These are phyloP conservation scores for Metarhizium rileyi DNA, from an alignment of 2,329 filamentous ascomycete genomes.

Conservation along the genomic window DNA sequence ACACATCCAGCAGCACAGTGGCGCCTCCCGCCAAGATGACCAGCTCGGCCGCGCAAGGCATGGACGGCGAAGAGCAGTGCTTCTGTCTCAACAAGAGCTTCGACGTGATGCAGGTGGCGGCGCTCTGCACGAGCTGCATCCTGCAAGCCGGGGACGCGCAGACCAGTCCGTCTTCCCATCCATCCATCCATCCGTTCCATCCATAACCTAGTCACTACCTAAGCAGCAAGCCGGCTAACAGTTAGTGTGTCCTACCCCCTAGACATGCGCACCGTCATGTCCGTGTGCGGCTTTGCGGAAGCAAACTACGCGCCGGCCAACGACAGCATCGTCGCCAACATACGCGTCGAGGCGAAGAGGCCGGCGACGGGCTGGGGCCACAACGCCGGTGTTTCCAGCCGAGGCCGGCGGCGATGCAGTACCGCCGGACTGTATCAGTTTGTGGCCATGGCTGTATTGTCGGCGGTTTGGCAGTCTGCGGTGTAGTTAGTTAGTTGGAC, in stretches of 20 bases:
- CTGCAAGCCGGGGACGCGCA: constrained; percentile 18
- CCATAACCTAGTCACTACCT: background rate
- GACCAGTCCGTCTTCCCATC: constrained; percentile 20
- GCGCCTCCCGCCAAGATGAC: no score
- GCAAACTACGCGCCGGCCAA: constrained; percentile 19
- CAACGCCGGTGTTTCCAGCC: constrained; percentile 3
- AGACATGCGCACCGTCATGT: constrained; percentile 29
- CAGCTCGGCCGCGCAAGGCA: background rate
- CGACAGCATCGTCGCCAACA: constrained; percentile 22
- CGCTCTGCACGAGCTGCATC: constrained; percentile 30
- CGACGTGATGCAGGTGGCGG: constrained; percentile 27
- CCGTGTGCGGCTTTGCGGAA: constrained; percentile 23
- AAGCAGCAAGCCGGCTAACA: no score
- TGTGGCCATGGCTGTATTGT: no score
- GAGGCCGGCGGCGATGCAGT: background rate
- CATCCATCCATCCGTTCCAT: background rate
- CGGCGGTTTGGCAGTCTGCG: no score
- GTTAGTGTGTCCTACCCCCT: background rate
- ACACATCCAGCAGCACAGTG: no score
- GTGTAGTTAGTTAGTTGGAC: no score
- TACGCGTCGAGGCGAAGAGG: constrained; percentile 24
- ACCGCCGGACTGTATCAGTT: no score
- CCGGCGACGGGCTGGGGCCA: constrained; percentile 13
- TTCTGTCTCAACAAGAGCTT: constrained; percentile 31
- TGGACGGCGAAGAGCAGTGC: constrained; percentile 23